Percentiles rank a stretch among this genome's conserved stretches.
Evolutionary conservation across 2,329 filamentous ascomycete genomes (phyloP).

Genomic region (Ciborinia camelliae): DNA sequence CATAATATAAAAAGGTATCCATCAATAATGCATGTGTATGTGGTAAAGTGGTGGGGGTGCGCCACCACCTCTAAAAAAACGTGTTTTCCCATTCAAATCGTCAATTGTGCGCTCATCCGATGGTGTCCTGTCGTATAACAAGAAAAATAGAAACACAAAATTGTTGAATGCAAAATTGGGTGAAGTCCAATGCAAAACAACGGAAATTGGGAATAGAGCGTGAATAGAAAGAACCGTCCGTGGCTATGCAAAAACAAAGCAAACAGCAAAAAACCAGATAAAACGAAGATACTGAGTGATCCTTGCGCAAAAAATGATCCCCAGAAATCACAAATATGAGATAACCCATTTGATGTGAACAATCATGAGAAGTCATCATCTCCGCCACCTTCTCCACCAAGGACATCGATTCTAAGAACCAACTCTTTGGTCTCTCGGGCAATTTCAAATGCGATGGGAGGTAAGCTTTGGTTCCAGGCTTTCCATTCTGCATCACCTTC

Average conservation of each 20-base stretch:
- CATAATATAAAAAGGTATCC: constrained; percentile 10
- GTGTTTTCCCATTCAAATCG: constrained; percentile 9
- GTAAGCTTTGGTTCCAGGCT: constrained; percentile 66
- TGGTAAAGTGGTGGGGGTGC: background rate
- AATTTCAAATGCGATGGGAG: constrained; percentile 83
- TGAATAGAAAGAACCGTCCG: constrained; percentile 1
- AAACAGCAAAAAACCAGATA: background rate
- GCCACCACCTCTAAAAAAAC: background rate
- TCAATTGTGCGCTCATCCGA: constrained; percentile 10
- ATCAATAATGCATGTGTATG: constrained; percentile 7
- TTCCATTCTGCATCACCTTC: constrained; percentile 55
- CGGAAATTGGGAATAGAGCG: constrained; percentile 11
- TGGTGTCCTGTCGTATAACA: constrained; percentile 11
- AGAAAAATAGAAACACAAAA: constrained; percentile 6
- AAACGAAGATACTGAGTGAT: background rate
- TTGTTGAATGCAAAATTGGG: background rate
- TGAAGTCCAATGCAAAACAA: constrained; percentile 4
- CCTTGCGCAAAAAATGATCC: background rate
- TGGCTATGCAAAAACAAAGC: constrained; percentile 18
- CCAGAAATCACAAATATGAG: too few relatives aligned
- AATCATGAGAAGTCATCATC: constrained; percentile 32
- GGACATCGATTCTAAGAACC: constrained; percentile 47
- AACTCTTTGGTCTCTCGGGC: constrained; percentile 78
- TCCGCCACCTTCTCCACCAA: constrained; percentile 31
- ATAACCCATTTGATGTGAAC: background rate